phyloP scores from a whole-genome alignment of 2,329 filamentous ascomycete species.

The Drechslerella stenobrocha region DNA sequence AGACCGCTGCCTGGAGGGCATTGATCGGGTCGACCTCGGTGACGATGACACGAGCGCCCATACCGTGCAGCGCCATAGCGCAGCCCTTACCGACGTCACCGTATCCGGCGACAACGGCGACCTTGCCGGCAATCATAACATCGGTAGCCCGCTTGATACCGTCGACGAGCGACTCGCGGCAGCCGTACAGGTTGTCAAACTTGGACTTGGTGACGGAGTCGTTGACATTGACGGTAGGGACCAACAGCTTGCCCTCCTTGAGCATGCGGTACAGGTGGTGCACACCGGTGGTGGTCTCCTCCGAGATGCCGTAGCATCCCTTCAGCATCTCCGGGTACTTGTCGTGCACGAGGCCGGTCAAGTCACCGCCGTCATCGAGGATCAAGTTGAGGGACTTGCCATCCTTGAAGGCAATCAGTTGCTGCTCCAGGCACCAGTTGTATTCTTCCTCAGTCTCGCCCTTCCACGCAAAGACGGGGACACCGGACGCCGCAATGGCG shows the following conservation, averaged over 20 bases:
- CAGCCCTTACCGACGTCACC: constrained; percentile 99
- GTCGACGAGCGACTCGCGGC: constrained; percentile 97
- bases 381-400: constrained; percentile 97
- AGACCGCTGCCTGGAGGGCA: constrained; percentile 96
- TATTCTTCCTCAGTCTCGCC: constrained; percentile 99
- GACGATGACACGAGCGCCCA: constrained; percentile 94
- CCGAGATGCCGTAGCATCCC: constrained; percentile 96
- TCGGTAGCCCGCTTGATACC: constrained; percentile 99
- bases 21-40: constrained; percentile 99
- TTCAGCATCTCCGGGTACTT: constrained; percentile 99
- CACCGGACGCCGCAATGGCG: constrained; percentile 89
- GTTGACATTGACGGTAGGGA: constrained; percentile 98
- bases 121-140: constrained; percentile 99
- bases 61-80: constrained; percentile 89
- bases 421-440: constrained; percentile 99
- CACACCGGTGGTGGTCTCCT: constrained; percentile 99
- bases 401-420: constrained; percentile 94
- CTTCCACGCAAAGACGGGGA: constrained; percentile 83
- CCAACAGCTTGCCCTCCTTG: constrained; percentile 83
- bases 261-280: constrained; percentile 99
- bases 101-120: constrained; percentile 94
- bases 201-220: constrained; percentile 99
- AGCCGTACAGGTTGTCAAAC: constrained; percentile 99
- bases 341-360: constrained; percentile 92
- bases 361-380: constrained; percentile 96